A percentile compares a stretch with the other conserved stretches of the same genome.
phyloP scores from a whole-genome alignment of 345 rosid genomes.

The Passiflora organensis region DNA sequence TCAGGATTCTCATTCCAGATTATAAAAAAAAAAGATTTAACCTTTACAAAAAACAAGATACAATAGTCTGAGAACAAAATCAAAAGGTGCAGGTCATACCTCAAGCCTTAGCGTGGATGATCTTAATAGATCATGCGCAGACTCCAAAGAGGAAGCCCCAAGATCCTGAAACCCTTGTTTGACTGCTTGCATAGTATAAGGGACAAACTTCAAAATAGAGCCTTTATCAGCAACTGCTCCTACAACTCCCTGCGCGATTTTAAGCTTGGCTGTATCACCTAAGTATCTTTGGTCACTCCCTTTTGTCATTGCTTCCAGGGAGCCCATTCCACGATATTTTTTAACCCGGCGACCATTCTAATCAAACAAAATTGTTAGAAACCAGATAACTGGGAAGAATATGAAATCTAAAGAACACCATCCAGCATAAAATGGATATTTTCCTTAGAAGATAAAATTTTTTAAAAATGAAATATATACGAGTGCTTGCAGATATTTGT shows the following conservation, averaged over 20 bases:
- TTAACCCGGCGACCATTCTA: constrained; percentile 63
- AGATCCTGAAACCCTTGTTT: constrained; percentile 98
- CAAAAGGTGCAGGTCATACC: no score
- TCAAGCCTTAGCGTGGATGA: constrained; percentile 74
- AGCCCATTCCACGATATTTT: constrained; percentile 95
- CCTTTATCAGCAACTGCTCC: constrained; percentile 96
- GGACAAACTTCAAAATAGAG: constrained; percentile 71
- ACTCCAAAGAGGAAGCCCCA: constrained; percentile 70
- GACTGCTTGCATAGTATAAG: constrained; percentile 94
- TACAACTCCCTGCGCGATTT: constrained; percentile 99
- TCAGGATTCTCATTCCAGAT: no score
- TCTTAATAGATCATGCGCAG: constrained; percentile 70
- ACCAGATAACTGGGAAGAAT: neutral
- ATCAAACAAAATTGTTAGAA: constrained; percentile 4
- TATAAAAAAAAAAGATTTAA: no score
- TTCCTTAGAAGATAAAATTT: no score
- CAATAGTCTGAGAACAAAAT: no score
- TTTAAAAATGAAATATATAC: no score
- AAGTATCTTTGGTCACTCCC: constrained; percentile 92
- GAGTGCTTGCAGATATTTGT: no score
- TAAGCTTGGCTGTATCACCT: constrained; percentile 72
- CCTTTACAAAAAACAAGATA: no score
- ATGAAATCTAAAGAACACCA: no score
- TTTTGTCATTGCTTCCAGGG: constrained; percentile 94
- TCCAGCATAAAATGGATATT: no score